These are phyloP conservation scores for Bolboschoenoplectus hybrid DNA, from an alignment of 202 grass and related monocot species.

Conservation along the genomic window DNA sequence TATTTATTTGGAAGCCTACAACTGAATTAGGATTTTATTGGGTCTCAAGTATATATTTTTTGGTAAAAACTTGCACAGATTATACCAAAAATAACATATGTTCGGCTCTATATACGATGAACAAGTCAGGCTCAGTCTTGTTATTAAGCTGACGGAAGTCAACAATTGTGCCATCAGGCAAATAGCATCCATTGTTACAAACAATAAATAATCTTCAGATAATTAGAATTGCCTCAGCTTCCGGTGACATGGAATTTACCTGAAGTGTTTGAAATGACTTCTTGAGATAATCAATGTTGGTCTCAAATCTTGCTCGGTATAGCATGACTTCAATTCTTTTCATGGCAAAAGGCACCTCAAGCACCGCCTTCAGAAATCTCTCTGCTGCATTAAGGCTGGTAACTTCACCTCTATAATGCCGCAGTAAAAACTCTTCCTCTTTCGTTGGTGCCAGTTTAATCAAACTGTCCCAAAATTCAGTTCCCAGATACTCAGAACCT, in stretches of 20 bases:
- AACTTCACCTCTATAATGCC: constrained; percentile 57
- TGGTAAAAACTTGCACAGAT: background rate
- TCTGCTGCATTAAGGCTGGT: constrained; percentile 71
- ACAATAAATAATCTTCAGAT: constrained; percentile 33
- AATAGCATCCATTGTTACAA: background rate
- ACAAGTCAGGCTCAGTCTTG: background rate
- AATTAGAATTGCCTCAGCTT: constrained; percentile 1
- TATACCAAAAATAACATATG: background rate
- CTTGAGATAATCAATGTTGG: constrained; percentile 67
- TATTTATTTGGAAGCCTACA: background rate
- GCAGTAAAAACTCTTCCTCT: constrained; percentile 74
- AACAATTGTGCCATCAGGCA: background rate
- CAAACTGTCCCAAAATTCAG: constrained; percentile 74
- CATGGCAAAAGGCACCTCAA: constrained; percentile 83
- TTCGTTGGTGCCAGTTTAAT: constrained; percentile 82
- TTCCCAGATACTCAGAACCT: constrained; percentile 52
- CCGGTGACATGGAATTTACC: constrained; percentile 49
- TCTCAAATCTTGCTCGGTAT: constrained; percentile 76
- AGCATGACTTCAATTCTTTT: constrained; percentile 81
- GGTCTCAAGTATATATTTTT: constrained; percentile 1
- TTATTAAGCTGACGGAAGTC: background rate
- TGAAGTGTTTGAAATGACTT: constrained; percentile 70
- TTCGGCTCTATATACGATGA: background rate
- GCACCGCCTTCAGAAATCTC: constrained; percentile 65
- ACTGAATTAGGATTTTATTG: background rate